Base-by-base conservation (phyloP, 2,329 filamentous ascomycete genomes). In the Alternaria gansuensis region DNA sequence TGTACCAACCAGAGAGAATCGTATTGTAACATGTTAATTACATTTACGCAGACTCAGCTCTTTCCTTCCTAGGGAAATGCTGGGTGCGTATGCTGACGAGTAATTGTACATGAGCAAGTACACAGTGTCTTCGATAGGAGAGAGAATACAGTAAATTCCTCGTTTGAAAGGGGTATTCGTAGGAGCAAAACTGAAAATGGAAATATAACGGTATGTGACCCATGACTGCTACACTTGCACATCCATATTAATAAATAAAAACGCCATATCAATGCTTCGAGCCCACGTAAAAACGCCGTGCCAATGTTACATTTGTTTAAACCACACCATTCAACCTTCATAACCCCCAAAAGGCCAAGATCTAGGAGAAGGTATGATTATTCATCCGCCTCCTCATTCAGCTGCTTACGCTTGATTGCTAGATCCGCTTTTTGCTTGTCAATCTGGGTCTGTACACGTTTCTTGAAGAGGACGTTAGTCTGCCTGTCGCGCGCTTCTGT, bases 381-480 rank as follows among this genome's bases (percentile, higher is more conserved):
- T 45, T 71, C 68, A 36, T 69, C 66, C 24, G 59, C 59, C 45
- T 72, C 75, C 28, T 73, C 73, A 11, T 74, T 67, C 41, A 75
- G 63, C 52, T 81, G 82, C 77, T 86, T 87, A 50, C 85, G 71
- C 58, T 83, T 79, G 63, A 87, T 71, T 62, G 86, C 83, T n/a
- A 80, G 78, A 72, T 83, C 81, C 13, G 66, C 63, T 43, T 67
- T 64, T 54, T 86, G 72, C 53, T 79, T 81, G 28, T 80, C 76
- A 44, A 86, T 78, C 57, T 81, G 83, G 41, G 79, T 78, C 65
- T 81, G 75, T 54, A 84, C 74, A 55, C 84, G 78, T 62, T 79
- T 76, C 71, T 80, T 82, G 63, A 86, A 75, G 59, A 87, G 77
- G 11, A 73, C 72, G 59, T 85, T 85, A 21, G 71, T 75, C 60